Base-by-base conservation (phyloP, 2,329 filamentous ascomycete genomes). In the Fonsecaea pedrosoi region DNA sequence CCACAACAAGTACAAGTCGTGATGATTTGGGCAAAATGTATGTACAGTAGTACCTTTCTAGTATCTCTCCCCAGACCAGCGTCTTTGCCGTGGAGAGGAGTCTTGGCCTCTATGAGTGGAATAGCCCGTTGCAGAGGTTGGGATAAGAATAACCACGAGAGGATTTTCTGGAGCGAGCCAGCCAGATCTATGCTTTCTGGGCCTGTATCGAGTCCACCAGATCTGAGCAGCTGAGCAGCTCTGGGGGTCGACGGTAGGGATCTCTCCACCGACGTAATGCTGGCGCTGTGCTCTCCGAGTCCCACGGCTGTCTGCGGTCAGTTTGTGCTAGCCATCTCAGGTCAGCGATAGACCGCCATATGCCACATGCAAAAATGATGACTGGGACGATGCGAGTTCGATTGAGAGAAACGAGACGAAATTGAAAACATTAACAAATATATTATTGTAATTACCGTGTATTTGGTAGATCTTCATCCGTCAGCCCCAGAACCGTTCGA, bases 1-100 rank as follows among this genome's bases (percentile, higher is more conserved):
- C 66, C 86, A 89, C 71, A 65, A 60, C 55, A 71, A 69, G 56
- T 68, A 70, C 40, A 65, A 53, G 38, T 70, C 68, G n/a, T 70
- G 60, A 70, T 30, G 37, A 58, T 34, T 10, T 25, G 21, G 45
- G 21, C 25, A 25, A 50, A 32, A 32, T 32, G 30, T 32, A 25
- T 50, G 45, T 50, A 50, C 18, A 50, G 25, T 50, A 50, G 12
- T 25, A 4, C 18, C 45, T 50, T 7, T 9, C 42, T 18, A 32
- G 30, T 32, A 32, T 32, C 30, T 32, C 30, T 5, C 30, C 30
- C 30, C 30, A 32, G 30, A 32, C 30, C 15, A 7, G 40, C 45
- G 45, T 30, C 45, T 18, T 25, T 18, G 5, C 30, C 30, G 4
- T 18, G 40, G 15, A 9, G 40, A 50, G 21, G 21, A 50, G 30